Evolutionary conservation across 129 eudicot genomes (phyloP).

Genomic region (Centaurea solstitialis): DNA sequence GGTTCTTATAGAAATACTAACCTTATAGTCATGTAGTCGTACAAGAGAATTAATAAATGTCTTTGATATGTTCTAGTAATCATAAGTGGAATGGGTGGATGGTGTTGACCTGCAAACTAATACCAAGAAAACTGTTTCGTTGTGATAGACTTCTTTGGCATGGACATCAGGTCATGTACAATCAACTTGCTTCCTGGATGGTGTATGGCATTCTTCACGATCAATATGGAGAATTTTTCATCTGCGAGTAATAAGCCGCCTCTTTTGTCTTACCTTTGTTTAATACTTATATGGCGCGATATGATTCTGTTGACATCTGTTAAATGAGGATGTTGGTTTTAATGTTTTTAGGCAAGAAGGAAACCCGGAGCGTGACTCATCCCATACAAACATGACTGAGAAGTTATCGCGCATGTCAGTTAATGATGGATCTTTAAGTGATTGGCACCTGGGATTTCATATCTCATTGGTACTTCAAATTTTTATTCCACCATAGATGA

Average conservation of each 20-base stretch:
- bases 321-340: slow-evolving; percentile 1
- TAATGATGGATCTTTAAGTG: slow-evolving; percentile 69
- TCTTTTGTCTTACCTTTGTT: slow-evolving; percentile 1
- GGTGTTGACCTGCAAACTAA: slow-evolving; percentile 2
- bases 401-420: slow-evolving; percentile 67
- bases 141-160: slow-evolving; percentile 92
- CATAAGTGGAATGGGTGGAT: background rate
- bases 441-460: slow-evolving; percentile 96
- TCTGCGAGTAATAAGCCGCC: slow-evolving; percentile 29
- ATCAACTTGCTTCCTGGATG: slow-evolving; percentile 95
- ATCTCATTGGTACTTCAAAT: slow-evolving; percentile 60
- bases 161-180: slow-evolving; percentile 99
- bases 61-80: background rate
- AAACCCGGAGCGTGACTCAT: slow-evolving; percentile 53
- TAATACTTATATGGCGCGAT: background rate
- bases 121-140: background rate
- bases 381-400: slow-evolving; percentile 42
- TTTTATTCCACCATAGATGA: background rate
- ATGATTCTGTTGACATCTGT: slow-evolving; percentile 1
- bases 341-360: slow-evolving; percentile 69
- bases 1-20: background rate
- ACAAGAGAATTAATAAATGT: background rate
- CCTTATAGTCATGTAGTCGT: background rate
- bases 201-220: slow-evolving; percentile 94
- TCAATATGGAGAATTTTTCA: slow-evolving; percentile 86